Percentiles rank a stretch among this genome's conserved stretches.
Evolutionary conservation across 148 eudicot species (phyloP).

Genomic region (Suaeda aralocaspica): DNA sequence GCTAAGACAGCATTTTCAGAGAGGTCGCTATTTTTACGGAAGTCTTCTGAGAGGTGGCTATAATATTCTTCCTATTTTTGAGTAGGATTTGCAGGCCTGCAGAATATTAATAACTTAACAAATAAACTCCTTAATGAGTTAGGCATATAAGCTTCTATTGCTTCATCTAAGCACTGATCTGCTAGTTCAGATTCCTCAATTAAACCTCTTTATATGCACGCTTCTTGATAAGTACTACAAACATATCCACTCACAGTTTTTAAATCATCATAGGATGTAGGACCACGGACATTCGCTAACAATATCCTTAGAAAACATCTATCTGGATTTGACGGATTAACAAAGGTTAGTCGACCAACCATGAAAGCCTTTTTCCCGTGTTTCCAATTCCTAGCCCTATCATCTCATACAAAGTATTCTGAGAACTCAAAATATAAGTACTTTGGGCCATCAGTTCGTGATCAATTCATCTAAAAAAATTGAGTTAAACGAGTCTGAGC

Average conservation of each 20-base stretch:
- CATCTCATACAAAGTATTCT: not conserved
- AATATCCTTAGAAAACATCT: not conserved
- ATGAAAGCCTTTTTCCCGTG: not conserved
- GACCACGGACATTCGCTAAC: not conserved
- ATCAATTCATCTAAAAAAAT: not conserved
- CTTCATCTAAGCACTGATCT: not conserved
- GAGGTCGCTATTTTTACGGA: no score
- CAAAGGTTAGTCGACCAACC: not conserved
- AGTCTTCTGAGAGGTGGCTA: not conserved
- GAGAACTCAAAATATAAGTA: not conserved
- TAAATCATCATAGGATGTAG: not conserved
- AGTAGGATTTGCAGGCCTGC: not conserved
- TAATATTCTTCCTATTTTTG: not conserved
- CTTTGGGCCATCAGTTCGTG: not conserved
- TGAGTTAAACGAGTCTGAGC: not conserved
- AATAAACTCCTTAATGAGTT: not conserved
- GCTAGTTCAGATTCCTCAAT: not conserved
- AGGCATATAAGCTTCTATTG: not conserved
- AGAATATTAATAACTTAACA: not conserved
- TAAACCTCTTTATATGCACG: no score
- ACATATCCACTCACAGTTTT: not conserved
- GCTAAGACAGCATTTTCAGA: fast-evolving
- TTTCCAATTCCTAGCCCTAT: not conserved
- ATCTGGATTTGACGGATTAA: not conserved
- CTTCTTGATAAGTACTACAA: not conserved